Percentiles rank a stretch among this genome's conserved stretches.
Evolutionary conservation across 768 basidiomycete species (phyloP).

Genomic region (Kwoniella europaea): DNA sequence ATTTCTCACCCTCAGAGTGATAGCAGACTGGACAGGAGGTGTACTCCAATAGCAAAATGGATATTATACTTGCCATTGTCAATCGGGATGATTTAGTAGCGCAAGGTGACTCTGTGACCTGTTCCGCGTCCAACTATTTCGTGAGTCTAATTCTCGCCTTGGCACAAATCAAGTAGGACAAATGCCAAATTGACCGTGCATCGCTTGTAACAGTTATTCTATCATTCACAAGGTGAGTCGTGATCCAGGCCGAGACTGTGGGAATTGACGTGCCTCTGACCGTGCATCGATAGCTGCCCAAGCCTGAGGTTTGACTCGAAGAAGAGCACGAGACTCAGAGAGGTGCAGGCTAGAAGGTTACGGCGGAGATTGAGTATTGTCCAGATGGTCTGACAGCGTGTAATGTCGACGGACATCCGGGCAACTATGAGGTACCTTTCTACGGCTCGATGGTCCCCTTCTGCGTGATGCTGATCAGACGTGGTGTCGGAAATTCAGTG

Average conservation of each 20-base stretch:
- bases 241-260: too few species aligned
- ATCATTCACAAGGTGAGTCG: background rate
- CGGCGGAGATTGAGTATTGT: background rate
- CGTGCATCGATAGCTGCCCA: background rate
- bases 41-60: background rate
- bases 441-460: too few species aligned
- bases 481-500: too few species aligned
- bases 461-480: too few species aligned
- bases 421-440: too few species aligned
- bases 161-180: background rate
- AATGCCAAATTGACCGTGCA: too few species aligned
- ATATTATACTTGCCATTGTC: slow-evolving; percentile 5
- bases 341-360: background rate
- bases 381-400: background rate
- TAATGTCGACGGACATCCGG: background rate
- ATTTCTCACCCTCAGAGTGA: background rate
- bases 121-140: background rate
- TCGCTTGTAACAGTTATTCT: background rate
- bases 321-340: background rate
- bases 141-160: background rate
- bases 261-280: too few species aligned
- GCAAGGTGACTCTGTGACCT: background rate
- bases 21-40: background rate
- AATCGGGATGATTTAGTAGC: background rate
- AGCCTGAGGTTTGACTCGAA: background rate